These are phyloP conservation scores for Hymenoscyphus infarciens DNA, from an alignment of 2,329 filamentous ascomycete genomes.

Conservation along the genomic window DNA sequence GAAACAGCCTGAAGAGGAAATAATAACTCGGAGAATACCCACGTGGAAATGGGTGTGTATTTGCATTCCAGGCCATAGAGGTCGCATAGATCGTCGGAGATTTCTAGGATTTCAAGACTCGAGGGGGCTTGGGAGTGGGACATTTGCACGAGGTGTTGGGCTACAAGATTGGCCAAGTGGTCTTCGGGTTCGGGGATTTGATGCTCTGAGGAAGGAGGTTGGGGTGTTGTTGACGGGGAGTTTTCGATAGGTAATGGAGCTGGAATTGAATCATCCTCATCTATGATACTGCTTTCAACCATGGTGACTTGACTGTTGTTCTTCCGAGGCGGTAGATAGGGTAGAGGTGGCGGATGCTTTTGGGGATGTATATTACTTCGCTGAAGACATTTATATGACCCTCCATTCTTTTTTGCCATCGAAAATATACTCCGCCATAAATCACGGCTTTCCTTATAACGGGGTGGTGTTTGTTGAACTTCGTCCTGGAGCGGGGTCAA, in stretches of 20 bases:
- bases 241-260: not conserved
- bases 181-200: not conserved
- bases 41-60: not conserved
- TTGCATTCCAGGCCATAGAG: not conserved
- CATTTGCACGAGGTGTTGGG: not conserved
- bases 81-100: not conserved
- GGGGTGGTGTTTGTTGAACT: not conserved
- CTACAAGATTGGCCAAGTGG: not conserved
- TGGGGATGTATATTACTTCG: not conserved
- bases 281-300: not conserved
- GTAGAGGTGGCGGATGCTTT: not conserved
- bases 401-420: not conserved
- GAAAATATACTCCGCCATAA: conserved; percentile 10
- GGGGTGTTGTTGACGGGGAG: not conserved
- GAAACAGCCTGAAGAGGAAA: too few relatives aligned
- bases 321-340: not conserved
- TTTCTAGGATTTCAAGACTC: not conserved
- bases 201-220: not conserved
- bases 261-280: not conserved
- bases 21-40: too few relatives aligned
- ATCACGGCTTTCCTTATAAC: not conserved
- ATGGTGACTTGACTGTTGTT: not conserved
- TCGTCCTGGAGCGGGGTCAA: not conserved
- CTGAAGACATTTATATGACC: not conserved
- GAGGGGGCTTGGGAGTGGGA: not conserved